Evolutionary conservation across 2,329 filamentous ascomycete species (phyloP), one percentile per base, ranked within the genome.

Genomic region (Calonectria montana): DNA sequence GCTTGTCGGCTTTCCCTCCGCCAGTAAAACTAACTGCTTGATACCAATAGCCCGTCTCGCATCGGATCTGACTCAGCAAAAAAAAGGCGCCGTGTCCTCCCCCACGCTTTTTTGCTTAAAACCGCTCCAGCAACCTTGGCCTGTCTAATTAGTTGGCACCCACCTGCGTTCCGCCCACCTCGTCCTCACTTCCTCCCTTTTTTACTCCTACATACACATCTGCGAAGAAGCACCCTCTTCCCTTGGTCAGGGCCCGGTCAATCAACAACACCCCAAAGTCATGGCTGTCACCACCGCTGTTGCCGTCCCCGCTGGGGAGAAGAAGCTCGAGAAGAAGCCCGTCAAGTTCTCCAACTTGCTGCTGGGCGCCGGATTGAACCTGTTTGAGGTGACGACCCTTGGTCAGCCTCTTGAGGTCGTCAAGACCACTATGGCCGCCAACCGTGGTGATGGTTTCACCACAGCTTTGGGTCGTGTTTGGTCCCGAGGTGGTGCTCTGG

Each of bases 331-430:
- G 93, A 98, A 98, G 94, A 98, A 98, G 92, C 97, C 97, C 78
- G 91, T 99, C 91, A 98, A 98, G 92, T 98, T 98, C 91, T 98
- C 95, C 89, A 99, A 99, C 88, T 86, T 99, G 91, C 89, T 99
- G 82, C 91, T 98, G 81, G 96, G 96, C 82, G 94, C 94, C 83
- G 94, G 95, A 80, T 91, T 98, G 87, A 98, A 98, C 90, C 88
- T 98, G 91, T 98, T 98, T 85, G 96, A 98, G 92, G 89, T 93
- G 83, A 91, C 88, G 76, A 89, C 89, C 71, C 85, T 89, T 76
- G 87, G 87, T 77, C 89, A 97, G 91, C 97, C 97, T 78, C 91
- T 99, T 85, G 97, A 99, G 90, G 97, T 99, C 86, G 91, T 94
- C 89, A 99, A 99, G 94, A 99, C 97, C 82, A 98, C 97, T 86